These are phyloP conservation scores for Boletus insuetus DNA, from an alignment of 768 basidiomycete species.

Conservation along the genomic window DNA sequence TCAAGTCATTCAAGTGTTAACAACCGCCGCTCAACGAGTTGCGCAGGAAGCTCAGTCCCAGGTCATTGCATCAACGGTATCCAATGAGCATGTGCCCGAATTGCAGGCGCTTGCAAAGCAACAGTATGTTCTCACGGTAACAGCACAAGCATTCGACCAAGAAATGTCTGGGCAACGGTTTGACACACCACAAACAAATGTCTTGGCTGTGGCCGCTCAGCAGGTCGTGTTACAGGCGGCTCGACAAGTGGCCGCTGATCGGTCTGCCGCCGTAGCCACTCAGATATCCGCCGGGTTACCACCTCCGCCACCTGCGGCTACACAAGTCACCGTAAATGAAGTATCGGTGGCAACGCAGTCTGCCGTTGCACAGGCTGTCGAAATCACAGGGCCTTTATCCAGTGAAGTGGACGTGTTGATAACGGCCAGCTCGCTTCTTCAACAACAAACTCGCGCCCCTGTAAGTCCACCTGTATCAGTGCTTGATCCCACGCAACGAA, in stretches of 20 bases:
- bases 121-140: slow-evolving; percentile 70
- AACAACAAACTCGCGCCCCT: slow-evolving; percentile 39
- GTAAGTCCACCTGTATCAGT: slow-evolving; percentile 24
- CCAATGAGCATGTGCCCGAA: slow-evolving; percentile 45
- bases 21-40: slow-evolving; percentile 73
- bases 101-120: slow-evolving; percentile 75
- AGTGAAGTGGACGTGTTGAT: slow-evolving; percentile 82
- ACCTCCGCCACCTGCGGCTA: slow-evolving; percentile 28
- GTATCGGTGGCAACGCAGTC: slow-evolving; percentile 64
- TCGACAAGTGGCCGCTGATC: slow-evolving; percentile 53
- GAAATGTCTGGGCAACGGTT: slow-evolving; percentile 55
- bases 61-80: slow-evolving; percentile 49
- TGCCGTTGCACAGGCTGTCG: slow-evolving; percentile 81
- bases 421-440: slow-evolving; percentile 56
- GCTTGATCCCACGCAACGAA: slow-evolving; percentile 27
- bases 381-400: slow-evolving; percentile 66
- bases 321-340: slow-evolving; percentile 53
- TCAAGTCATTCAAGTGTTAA: slow-evolving; percentile 75
- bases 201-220: slow-evolving; percentile 72
- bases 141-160: slow-evolving; percentile 74
- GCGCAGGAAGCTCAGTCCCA: slow-evolving; percentile 72
- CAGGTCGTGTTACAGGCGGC: slow-evolving; percentile 80
- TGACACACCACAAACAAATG: slow-evolving; percentile 50
- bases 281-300: slow-evolving; percentile 42
- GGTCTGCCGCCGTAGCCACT: slow-evolving; percentile 40